phyloP scores from a whole-genome alignment of 768 basidiomycete genomes.

The Cantharellus anzutake region DNA sequence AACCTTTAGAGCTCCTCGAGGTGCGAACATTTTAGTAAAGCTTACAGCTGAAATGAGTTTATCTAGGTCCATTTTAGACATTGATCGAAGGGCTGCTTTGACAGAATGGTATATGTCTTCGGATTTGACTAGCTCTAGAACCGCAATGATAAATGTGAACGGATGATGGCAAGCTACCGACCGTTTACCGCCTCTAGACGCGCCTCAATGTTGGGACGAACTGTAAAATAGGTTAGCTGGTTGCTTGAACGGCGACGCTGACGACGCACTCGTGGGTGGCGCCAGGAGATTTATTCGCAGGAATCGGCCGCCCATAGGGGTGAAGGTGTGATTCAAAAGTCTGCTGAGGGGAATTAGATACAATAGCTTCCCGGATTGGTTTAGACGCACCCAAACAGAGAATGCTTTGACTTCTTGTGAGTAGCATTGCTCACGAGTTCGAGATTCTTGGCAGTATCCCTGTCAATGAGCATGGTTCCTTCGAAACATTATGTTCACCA shows the following conservation, averaged over 20 bases:
- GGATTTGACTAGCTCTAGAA: constrained; percentile 48
- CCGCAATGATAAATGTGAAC: neutral
- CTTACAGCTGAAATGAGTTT: constrained; percentile 21
- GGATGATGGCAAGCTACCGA: constrained; percentile 8
- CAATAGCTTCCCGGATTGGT: neutral
- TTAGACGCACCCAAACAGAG: constrained; percentile 50
- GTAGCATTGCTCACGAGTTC: constrained; percentile 71
- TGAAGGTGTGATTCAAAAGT: constrained; percentile 60
- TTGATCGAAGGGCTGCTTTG: constrained; percentile 42
- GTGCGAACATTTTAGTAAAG: too few relatives aligned
- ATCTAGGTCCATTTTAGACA: constrained; percentile 77
- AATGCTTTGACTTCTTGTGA: constrained; percentile 46
- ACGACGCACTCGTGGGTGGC: constrained; percentile 43
- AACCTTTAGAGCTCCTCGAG: too few relatives aligned
- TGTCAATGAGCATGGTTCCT: constrained; percentile 90
- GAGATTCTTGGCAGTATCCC: constrained; percentile 71
- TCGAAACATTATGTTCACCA: neutral
- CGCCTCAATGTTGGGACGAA: constrained; percentile 50
- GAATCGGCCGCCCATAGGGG: constrained; percentile 76
- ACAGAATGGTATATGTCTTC: constrained; percentile 58
- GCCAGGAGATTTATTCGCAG: constrained; percentile 66
- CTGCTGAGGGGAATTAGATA: neutral
- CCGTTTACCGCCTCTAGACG: constrained; percentile 81
- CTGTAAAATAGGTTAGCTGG: neutral
- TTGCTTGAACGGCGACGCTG: neutral